Conservation (phyloP, 2,329 filamentous ascomycete genomes). For the Elsinoe necatrix region DNA sequence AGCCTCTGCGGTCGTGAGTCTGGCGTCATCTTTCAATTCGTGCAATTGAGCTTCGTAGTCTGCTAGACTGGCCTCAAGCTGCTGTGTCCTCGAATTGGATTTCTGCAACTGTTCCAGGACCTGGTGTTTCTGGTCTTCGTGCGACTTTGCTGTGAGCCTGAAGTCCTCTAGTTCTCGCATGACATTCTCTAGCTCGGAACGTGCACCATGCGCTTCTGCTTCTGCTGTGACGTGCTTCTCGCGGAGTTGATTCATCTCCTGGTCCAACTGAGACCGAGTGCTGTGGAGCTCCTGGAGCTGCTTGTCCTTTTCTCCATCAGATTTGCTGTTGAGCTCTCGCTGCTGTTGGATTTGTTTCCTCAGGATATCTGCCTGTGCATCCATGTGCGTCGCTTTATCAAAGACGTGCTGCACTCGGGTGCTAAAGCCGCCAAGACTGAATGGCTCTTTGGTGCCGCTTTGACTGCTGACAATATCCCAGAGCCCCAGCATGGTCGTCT, state of each 20-base stretch:
- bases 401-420: slow-evolving; percentile 72
- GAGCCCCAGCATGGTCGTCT: slow-evolving; percentile 42
- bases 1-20: slow-evolving; percentile 28
- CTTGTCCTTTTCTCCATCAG: slow-evolving; percentile 51
- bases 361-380: slow-evolving; percentile 82
- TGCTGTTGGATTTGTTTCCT: slow-evolving; percentile 93
- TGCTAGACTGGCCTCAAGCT: slow-evolving; percentile 24
- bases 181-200: slow-evolving; percentile 31
- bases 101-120: slow-evolving; percentile 23
- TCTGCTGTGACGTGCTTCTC: slow-evolving; percentile 25
- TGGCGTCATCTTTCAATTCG: slow-evolving; percentile 28
- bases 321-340: slow-evolving; percentile 81
- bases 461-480: slow-evolving; percentile 43
- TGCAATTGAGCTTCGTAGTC: slow-evolving; percentile 27
- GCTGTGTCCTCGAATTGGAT: slow-evolving; percentile 26
- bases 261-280: slow-evolving; percentile 22
- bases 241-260: slow-evolving; percentile 26
- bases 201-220: slow-evolving; percentile 24
- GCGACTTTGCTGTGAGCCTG: slow-evolving; percentile 34
- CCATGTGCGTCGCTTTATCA: slow-evolving; percentile 63
- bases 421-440: slow-evolving; percentile 68
- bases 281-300: slow-evolving; percentile 24
- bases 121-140: slow-evolving; percentile 25
- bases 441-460: slow-evolving; percentile 38
- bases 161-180: slow-evolving; percentile 28